A percentile compares a stretch with the other conserved stretches of the same genome.
Evolutionary conservation across 306 rosid species (phyloP).

Genomic region (Luffa aegyptiaca): DNA sequence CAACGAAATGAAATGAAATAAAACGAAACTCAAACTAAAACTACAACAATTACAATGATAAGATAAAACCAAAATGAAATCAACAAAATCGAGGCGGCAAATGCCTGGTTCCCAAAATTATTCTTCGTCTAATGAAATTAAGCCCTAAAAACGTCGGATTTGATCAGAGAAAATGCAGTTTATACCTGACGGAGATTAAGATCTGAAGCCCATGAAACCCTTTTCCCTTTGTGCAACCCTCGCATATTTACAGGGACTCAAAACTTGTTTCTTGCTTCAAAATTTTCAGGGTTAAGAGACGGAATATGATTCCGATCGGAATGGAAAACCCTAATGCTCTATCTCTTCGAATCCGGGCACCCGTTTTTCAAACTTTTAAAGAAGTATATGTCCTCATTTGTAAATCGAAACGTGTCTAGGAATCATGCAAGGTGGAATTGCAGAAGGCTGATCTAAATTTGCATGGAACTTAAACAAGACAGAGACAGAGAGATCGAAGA

Average conservation of each 20-base stretch:
- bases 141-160: slow-evolving; percentile 20
- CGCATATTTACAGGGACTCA: slow-evolving; percentile 43
- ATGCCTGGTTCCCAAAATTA: slow-evolving; percentile 7
- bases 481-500: slow-evolving; percentile 13
- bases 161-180: slow-evolving; percentile 20
- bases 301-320: background rate
- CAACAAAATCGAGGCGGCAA: slow-evolving; percentile 6
- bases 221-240: slow-evolving; percentile 57
- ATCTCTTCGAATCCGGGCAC: background rate
- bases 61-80: background rate
- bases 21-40: background rate
- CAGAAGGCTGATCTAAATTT: background rate
- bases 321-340: background rate
- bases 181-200: slow-evolving; percentile 87
- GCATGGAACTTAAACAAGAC: background rate
- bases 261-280: background rate
- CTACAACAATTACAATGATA: background rate
- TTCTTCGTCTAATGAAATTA: background rate
- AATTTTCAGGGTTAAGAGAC: background rate
- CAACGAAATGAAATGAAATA: too few species aligned
- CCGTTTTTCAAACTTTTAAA: background rate
- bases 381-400: background rate
- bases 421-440: background rate
- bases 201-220: slow-evolving; percentile 86
- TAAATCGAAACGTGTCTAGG: background rate